Evolutionary conservation across 2,329 filamentous ascomycete species (phyloP).

Genomic region (Diaporthe velutina): DNA sequence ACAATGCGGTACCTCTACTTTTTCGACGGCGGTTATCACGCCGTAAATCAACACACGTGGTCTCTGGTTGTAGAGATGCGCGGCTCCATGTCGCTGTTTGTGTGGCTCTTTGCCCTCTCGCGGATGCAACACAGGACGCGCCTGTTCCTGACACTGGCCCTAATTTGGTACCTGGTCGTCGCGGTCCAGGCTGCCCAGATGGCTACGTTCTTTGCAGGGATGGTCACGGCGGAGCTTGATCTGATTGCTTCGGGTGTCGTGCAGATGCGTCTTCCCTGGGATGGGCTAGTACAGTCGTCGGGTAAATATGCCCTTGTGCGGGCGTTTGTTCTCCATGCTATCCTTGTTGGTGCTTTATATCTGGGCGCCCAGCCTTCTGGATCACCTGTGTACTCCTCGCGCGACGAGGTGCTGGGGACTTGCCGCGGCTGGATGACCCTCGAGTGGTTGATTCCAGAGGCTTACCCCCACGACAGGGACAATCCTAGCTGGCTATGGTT

Average conservation of each 20-base stretch:
- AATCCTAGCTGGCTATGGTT: constrained; percentile 23
- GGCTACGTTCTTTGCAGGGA: constrained; percentile 35
- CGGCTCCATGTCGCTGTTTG: constrained; percentile 33
- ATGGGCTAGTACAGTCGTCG: constrained; percentile 1
- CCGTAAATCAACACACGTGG: constrained; percentile 39
- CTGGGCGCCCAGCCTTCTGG: constrained; percentile 36
- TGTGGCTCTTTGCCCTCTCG: constrained; percentile 35
- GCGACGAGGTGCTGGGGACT: constrained; percentile 18
- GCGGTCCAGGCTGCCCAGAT: constrained; percentile 19
- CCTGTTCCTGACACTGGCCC: constrained; percentile 26
- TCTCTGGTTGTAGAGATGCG: constrained; percentile 38
- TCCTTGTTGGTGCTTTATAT: constrained; percentile 28
- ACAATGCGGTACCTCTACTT: constrained; percentile 33
- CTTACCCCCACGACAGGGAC: constrained; percentile 22
- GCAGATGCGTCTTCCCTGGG: constrained; percentile 35
- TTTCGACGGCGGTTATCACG: constrained; percentile 29
- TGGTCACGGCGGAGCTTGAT: constrained; percentile 33
- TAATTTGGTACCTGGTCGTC: constrained; percentile 26
- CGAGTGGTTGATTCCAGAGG: constrained; percentile 27
- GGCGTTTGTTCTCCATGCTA: neutral
- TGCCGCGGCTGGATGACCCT: constrained; percentile 36
- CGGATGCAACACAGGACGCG: constrained; percentile 7
- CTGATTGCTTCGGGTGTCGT: neutral
- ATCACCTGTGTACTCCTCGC: neutral
- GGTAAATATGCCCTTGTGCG: neutral